A percentile compares a stretch with the other conserved stretches of the same genome.
phyloP scores from a whole-genome alignment of 129 eudicot genomes.

The Escallonia rubra region DNA sequence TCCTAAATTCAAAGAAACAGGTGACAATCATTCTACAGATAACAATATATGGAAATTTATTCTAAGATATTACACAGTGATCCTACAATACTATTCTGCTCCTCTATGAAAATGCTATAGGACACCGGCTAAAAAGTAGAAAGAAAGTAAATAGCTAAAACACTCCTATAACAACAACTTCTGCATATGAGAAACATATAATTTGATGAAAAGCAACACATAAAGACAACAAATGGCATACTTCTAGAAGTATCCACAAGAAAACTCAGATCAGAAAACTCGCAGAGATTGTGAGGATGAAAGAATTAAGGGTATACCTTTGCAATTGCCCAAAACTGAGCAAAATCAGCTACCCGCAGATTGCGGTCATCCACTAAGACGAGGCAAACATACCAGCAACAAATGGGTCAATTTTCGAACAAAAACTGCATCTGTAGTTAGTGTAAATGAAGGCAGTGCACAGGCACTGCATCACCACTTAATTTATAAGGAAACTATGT shows the following conservation, averaged over 20 bases:
- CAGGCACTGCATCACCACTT: conserved; percentile 66
- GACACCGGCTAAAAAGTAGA: background rate
- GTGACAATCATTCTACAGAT: too few species aligned
- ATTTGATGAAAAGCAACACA: background rate
- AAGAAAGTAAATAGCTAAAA: background rate
- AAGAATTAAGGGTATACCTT: conserved; percentile 91
- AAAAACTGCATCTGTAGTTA: conserved; percentile 85
- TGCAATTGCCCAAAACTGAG: conserved; percentile 99
- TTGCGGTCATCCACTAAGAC: conserved; percentile 99
- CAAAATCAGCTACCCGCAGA: conserved; percentile 99
- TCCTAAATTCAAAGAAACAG: too few species aligned
- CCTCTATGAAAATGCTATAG: background rate
- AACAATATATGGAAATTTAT: background rate
- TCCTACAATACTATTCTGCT: background rate
- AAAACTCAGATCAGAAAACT: conserved; percentile 21
- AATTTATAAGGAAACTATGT: conserved; percentile 38
- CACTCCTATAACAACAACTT: background rate
- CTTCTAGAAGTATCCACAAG: conserved; percentile 3
- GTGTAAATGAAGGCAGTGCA: conserved; percentile 65
- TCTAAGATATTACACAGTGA: background rate
- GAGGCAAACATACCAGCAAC: conserved; percentile 89
- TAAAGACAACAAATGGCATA: conserved; percentile 1
- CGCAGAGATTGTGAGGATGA: conserved; percentile 38
- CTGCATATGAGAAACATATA: background rate
- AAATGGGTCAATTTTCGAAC: conserved; percentile 92